phyloP scores from a whole-genome alignment of 306 rosid species.

The Vigna angularis region DNA sequence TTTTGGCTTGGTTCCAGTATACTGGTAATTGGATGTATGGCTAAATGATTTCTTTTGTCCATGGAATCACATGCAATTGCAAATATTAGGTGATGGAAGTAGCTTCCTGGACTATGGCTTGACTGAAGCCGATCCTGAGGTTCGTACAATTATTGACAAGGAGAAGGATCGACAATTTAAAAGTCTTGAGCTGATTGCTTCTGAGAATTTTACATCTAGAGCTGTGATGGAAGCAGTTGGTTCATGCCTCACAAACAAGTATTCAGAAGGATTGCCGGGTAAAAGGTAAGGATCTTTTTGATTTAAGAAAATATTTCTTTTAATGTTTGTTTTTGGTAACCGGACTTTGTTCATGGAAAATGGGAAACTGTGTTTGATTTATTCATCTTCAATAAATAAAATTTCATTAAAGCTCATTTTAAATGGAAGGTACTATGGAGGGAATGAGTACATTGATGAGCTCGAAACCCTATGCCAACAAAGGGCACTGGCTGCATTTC shows the following conservation, averaged over 20 bases:
- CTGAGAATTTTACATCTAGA: constrained; percentile 89
- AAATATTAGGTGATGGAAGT: constrained; percentile 58
- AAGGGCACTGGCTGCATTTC: constrained; percentile 91
- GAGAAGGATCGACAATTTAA: constrained; percentile 86
- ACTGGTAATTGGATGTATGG: constrained; percentile 5
- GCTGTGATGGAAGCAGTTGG: constrained; percentile 99
- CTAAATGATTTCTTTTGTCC: constrained; percentile 13
- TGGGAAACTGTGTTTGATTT: not conserved
- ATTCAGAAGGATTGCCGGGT: constrained; percentile 96
- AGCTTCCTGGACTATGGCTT: constrained; percentile 70
- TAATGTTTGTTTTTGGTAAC: not conserved
- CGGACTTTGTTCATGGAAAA: not conserved
- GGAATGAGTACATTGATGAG: constrained; percentile 92
- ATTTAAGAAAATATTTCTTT: not conserved
- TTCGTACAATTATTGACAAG: constrained; percentile 63
- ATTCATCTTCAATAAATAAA: not conserved
- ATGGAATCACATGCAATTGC: constrained; percentile 26
- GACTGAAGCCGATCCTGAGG: constrained; percentile 90
- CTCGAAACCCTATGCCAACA: constrained; percentile 89
- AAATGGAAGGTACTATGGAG: constrained; percentile 84
- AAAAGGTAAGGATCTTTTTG: constrained; percentile 63
- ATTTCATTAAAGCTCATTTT: not conserved
- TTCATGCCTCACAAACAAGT: constrained; percentile 93
- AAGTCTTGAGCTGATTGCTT: constrained; percentile 98
- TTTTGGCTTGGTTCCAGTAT: not conserved